Base-by-base conservation (phyloP, 2,329 filamentous ascomycete species). In the Aspergillus caelatus region DNA sequence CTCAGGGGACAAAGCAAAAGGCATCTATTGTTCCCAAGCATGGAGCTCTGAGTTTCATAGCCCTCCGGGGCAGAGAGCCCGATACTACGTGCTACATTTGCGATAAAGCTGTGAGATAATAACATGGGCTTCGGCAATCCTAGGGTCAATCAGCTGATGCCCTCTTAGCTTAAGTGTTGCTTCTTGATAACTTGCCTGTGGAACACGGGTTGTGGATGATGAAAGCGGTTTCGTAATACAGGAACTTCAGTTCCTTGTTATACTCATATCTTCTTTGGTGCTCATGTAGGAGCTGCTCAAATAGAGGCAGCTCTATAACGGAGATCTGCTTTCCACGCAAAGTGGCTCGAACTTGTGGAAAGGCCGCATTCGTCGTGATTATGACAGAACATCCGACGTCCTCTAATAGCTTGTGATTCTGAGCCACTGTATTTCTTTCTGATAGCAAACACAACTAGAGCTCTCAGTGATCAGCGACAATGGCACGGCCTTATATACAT, bases 391-490 rank as follows among this genome's bases (percentile, higher is more conserved):
- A 55, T 19, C 28, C 34, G 52, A 55, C 21, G 14, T 55, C 32
- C 21, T 55, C 52, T 39, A 55, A 55, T n/a, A 55, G 21, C 11
- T 39, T 21, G 52, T 55, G 52, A 39, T 55, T 55, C 23, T 55
- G 28, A 39, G 52, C 34, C 30, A 55, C 52, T 26, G 32, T 39
- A 34, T 55, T 55, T 26, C 52, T 39, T 32, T 55, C 52, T 26
- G 52, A 55, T 19, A 39, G 9, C 52, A 55, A 55, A 21, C 36
- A 55, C n/a, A 55, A 55, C 52, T 55, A 55, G n/a, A 55, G 52
- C 52, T 55, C 52, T 55, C 52, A 26, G 52, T 52, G 52, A 55
- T 55, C 52, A 55, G 52, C 52, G 52, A 55, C 52, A 55, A 55
- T 12, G 52, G 52, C 21, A 39, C 52, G n/a, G 52, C 32, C 26